Evolutionary conservation across 106 monocot species (phyloP).

Genomic region (Iris macrosiphon): DNA sequence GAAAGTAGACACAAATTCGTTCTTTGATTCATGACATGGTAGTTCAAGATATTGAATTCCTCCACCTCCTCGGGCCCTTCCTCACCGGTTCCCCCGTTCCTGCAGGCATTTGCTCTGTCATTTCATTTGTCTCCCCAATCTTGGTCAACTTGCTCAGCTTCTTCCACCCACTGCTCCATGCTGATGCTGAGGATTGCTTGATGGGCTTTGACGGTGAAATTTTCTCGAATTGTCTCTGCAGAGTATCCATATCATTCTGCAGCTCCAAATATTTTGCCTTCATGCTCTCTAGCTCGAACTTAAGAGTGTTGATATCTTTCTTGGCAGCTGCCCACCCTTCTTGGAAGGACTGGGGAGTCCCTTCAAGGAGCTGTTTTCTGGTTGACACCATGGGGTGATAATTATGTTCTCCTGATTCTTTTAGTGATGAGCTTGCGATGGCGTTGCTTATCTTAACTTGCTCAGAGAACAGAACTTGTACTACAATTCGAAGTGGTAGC

Average conservation of each 20-base stretch:
- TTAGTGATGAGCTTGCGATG: conserved; percentile 55
- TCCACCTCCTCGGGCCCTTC: conserved; percentile 23
- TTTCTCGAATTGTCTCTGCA: conserved; percentile 83
- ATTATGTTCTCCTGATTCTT: conserved; percentile 13
- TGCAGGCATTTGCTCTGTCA: conserved; percentile 8
- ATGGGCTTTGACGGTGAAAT: conserved; percentile 16
- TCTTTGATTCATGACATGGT: too few relatives aligned
- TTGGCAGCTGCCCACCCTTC: conserved; percentile 88
- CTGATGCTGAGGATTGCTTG: conserved; percentile 28
- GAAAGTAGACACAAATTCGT: too few relatives aligned
- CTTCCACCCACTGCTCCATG: conserved; percentile 73
- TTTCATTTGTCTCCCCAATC: conserved; percentile 40
- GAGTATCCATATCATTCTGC: conserved; percentile 75
- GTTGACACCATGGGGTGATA: conserved; percentile 48
- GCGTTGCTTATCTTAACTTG: conserved; percentile 94
- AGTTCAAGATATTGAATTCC: conserved; percentile 73
- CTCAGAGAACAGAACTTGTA: conserved; percentile 96
- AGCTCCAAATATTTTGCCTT: conserved; percentile 90
- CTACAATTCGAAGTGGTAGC: conserved; percentile 83
- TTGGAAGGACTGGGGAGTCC: conserved; percentile 88
- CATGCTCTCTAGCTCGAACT: conserved; percentile 88
- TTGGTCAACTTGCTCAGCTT: conserved; percentile 59
- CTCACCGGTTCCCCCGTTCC: background rate
- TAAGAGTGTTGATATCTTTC: conserved; percentile 91
- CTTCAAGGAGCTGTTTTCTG: conserved; percentile 65